Percentiles rank a stretch among this genome's conserved stretches.
phyloP scores from a whole-genome alignment of 805 yeast species.

The Starmera quercuum region DNA sequence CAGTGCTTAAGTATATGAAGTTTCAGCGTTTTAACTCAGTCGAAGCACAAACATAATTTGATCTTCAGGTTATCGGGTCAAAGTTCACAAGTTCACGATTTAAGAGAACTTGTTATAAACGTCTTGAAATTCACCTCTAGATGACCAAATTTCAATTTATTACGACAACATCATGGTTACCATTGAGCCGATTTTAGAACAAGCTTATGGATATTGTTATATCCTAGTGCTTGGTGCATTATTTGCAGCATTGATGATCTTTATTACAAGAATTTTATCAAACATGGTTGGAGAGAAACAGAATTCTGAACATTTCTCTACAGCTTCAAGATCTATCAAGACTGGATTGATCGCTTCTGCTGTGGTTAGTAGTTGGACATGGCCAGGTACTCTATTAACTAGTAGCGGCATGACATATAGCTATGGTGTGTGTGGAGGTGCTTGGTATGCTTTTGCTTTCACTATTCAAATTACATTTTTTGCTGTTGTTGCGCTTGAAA shows the following conservation, averaged over 20 bases:
- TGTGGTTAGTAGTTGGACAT: conserved; percentile 36
- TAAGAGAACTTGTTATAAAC: no score
- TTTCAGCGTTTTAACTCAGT: no score
- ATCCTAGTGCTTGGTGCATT: conserved; percentile 32
- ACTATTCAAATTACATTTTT: conserved; percentile 30
- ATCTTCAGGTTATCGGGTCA: no score
- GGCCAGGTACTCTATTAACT: conserved; percentile 30
- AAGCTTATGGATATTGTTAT: conserved; percentile 32
- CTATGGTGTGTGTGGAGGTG: conserved; percentile 24
- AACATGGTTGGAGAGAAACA: conserved; percentile 30
- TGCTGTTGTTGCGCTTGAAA: conserved; percentile 29
- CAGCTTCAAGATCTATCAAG: conserved; percentile 32
- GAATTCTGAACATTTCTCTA: conserved; percentile 32
- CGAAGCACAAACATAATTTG: no score
- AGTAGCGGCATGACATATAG: conserved; percentile 28
- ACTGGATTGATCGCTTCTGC: conserved; percentile 32
- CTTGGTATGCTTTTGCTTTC: conserved; percentile 23
- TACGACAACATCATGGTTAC: background rate
- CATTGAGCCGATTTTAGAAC: conserved; percentile 20
- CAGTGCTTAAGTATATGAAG: no score
- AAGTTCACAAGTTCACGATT: no score
- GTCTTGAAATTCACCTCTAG: no score
- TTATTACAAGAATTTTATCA: conserved; percentile 24
- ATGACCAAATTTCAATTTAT: background rate
- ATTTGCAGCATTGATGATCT: conserved; percentile 33